Evolutionary conservation across 2,329 filamentous ascomycete species (phyloP).

Genomic region (Cadophora sp.): DNA sequence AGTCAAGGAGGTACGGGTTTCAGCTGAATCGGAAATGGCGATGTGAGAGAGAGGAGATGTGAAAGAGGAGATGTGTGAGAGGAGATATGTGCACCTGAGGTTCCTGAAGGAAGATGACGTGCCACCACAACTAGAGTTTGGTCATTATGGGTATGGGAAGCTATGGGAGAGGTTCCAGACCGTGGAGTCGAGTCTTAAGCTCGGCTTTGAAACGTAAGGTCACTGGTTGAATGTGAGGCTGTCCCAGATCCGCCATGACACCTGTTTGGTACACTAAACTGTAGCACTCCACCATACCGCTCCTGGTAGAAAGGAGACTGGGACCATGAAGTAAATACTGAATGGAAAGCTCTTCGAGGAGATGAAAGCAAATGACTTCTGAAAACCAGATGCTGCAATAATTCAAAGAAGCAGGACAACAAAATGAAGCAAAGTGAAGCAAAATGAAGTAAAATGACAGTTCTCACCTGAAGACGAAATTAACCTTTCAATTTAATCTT

Average conservation of each 20-base stretch:
- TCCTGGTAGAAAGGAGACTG: no score
- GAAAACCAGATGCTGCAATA: no score
- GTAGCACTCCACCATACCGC: no score
- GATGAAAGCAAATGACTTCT: background rate
- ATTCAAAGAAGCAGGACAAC: no score
- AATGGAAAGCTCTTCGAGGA: background rate
- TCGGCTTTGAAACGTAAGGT: background rate
- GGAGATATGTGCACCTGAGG: no score
- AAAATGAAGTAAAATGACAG: background rate
- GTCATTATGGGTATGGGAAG: background rate
- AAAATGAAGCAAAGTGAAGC: background rate
- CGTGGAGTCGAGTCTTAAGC: no score
- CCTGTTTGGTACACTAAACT: background rate
- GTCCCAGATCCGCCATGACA: background rate
- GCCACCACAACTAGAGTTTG: background rate
- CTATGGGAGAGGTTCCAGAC: background rate
- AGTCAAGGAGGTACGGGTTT: background rate
- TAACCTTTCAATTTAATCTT: background rate
- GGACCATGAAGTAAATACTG: no score
- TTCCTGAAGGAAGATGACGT: background rate
- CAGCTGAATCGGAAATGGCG: background rate
- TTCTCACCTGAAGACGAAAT: background rate
- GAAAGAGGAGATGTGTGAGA: no score
- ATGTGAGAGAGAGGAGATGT: background rate
- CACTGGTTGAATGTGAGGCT: background rate